These are phyloP conservation scores for Populus hybrid DNA, from an alignment of 441 rosid genomes.

Conservation along the genomic window DNA sequence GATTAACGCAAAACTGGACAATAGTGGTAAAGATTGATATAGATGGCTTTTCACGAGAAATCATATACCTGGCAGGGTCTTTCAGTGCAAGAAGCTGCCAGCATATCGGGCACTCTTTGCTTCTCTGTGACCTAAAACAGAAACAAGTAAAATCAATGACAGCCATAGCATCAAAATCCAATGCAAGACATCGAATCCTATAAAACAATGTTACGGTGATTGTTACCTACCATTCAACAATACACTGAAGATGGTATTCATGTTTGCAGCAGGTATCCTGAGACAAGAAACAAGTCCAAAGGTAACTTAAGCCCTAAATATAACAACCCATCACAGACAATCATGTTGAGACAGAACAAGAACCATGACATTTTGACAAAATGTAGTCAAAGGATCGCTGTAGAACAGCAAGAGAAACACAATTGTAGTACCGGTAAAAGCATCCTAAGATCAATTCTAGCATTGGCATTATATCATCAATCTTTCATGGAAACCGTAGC, in stretches of 20 bases:
- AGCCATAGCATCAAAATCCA: neutral
- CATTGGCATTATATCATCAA: neutral
- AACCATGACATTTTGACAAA: neutral
- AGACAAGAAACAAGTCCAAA: constrained; percentile 12
- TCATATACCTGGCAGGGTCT: constrained; percentile 68
- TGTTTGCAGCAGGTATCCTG: constrained; percentile 88
- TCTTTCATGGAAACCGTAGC: neutral
- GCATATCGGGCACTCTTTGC: constrained; percentile 92
- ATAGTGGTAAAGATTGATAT: neutral
- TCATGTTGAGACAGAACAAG: neutral
- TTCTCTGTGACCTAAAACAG: constrained; percentile 75
- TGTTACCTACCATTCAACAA: constrained; percentile 30
- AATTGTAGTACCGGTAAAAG: neutral
- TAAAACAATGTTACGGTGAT: neutral
- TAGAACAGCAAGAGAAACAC: neutral
- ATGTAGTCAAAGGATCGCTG: neutral
- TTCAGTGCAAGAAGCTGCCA: constrained; percentile 64
- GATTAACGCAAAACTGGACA: constrained; percentile 3
- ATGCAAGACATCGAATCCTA: neutral
- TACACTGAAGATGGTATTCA: constrained; percentile 92
- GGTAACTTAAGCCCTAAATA: neutral
- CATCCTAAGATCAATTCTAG: neutral
- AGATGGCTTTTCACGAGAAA: neutral
- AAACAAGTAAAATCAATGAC: constrained; percentile 7
- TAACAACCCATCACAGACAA: neutral